Base-by-base conservation (phyloP, 192 early-diverging fungal species). In the Backusella australiensis region DNA sequence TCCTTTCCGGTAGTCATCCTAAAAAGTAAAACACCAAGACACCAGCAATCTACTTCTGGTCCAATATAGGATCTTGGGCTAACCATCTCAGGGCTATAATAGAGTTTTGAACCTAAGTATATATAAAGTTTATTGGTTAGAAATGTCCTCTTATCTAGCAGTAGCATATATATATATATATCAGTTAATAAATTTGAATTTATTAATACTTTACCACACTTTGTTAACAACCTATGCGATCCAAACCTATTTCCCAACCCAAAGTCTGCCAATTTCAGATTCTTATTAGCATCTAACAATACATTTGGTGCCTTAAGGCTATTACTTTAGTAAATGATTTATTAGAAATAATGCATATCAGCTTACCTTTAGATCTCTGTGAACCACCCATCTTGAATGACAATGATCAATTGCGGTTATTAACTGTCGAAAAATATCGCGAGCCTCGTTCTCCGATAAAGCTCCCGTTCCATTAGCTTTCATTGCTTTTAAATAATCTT, bases 21-120 rank as follows among this genome's bases (percentile, higher is more conserved):
- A 78, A 95, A 98, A 19, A 98, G 81, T 19, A 95, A 85, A 0
- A 98, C 92, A 15, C 97, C 97, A n/a, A 97, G 79, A 56, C 94
- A 96, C 97, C 97, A 98, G 42, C 93, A 91, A 75, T 98, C 97
- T 26, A 98, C 90, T 71, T 98, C 97, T 9, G 97, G 95, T 7
- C 97, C 97, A 67, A 84, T 82, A 80, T 98, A 98, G 34, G 90
- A 93, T 52, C 93, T 91, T 53, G 94, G 94, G 70, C 94, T 86
- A 44, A 96, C 90, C 81, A 98, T 95, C 87, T 98, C 97, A 36
- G 93, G 93, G 34, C 90, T 89, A 42, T 92, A 91, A 77, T 96
- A 98, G 19, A 95, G 91, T 21, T 95, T 84, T 46, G 94, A 95
- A 7, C 91, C 91, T 81, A 63, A 9, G 4, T 23, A 63, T 4